Evolutionary conservation across 345 rosid genomes (phyloP).

Genomic region (Hibiscus mutabilis): DNA sequence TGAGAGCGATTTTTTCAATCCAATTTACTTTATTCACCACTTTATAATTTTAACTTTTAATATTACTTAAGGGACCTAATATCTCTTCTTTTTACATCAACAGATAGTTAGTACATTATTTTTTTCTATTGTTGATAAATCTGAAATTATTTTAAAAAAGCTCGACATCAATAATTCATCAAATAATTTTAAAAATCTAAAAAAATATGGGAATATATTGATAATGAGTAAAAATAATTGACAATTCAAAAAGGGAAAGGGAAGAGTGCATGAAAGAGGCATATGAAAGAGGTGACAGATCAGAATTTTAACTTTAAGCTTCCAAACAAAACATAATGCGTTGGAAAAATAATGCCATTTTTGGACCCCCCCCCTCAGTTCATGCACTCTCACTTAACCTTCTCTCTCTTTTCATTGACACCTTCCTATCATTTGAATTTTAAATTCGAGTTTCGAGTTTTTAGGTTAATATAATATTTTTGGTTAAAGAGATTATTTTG

Average conservation of each 20-base stretch:
- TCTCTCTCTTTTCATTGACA: conserved; percentile 33
- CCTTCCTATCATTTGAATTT: too few species aligned
- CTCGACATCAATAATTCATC: background rate
- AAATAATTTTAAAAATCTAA: background rate
- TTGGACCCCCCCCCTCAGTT: too few species aligned
- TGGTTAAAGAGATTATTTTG: too few species aligned
- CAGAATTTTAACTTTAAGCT: background rate
- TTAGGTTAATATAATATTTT: too few species aligned
- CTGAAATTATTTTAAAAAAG: background rate
- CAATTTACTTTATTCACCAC: too few species aligned
- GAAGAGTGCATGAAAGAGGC: background rate
- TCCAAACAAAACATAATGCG: background rate
- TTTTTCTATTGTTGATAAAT: background rate
- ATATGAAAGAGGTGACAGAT: background rate
- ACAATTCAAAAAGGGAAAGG: background rate
- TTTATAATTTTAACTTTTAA: too few species aligned
- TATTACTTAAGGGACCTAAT: too few species aligned
- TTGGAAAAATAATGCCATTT: background rate
- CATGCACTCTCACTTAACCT: too few species aligned
- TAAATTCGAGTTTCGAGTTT: too few species aligned
- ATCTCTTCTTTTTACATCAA: too few species aligned
- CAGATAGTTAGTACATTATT: too few species aligned
- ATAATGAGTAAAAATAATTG: background rate
- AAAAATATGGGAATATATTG: background rate
- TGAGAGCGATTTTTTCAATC: too few species aligned